Evolutionary conservation across 2,329 filamentous ascomycete genomes (phyloP).

Genomic region (Stromatinia cepivora): DNA sequence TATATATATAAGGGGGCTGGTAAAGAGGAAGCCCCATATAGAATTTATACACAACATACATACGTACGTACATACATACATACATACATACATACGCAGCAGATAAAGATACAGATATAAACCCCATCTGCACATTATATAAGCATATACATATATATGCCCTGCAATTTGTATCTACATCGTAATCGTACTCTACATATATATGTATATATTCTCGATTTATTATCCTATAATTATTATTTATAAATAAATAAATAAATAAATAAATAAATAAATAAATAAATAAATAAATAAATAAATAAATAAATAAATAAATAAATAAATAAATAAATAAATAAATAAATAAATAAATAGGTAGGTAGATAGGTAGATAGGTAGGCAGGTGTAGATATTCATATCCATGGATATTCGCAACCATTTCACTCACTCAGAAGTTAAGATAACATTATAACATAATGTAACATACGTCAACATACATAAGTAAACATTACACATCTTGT

Average conservation of each 20-base stretch:
- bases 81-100: slow-evolving; percentile 1
- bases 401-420: not conserved
- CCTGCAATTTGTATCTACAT: not conserved
- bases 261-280: too few species aligned
- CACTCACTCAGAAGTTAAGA: not conserved
- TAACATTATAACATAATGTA: too few species aligned
- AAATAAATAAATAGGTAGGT: too few species aligned
- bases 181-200: slow-evolving; percentile 2
- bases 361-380: too few species aligned
- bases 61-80: too few species aligned
- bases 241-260: not conserved
- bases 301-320: too few species aligned
- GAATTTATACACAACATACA: slow-evolving; percentile 9
- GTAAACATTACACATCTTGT: not conserved
- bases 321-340: too few species aligned
- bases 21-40: not conserved
- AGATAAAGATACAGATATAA: not conserved
- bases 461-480: too few species aligned
- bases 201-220: not conserved
- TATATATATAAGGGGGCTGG: not conserved
- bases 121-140: slow-evolving; percentile 10
- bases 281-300: too few species aligned
- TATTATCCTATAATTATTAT: not conserved
- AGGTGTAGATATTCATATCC: not conserved
- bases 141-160: slow-evolving; percentile 5